Evolutionary conservation across 805 yeast genomes (phyloP).

Genomic region (Candida chilensis): DNA sequence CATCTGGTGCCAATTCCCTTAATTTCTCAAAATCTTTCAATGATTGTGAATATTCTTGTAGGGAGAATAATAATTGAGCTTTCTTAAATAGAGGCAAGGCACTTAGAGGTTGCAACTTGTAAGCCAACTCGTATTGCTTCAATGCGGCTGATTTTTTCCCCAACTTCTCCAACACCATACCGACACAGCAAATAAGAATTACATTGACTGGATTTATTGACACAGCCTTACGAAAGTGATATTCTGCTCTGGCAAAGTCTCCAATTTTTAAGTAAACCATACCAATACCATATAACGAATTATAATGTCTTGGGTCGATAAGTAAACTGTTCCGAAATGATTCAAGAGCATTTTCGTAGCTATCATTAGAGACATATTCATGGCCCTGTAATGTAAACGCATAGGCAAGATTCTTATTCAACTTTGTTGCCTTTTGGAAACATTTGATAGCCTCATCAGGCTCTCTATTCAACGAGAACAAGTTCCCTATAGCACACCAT

Average conservation of each 20-base stretch:
- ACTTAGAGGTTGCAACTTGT: conserved; percentile 74
- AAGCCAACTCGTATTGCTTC: conserved; percentile 74
- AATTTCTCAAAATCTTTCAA: conserved; percentile 66
- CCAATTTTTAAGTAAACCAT: conserved; percentile 88
- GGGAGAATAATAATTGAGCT: conserved; percentile 69
- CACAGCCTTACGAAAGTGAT: conserved; percentile 80
- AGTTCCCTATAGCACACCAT: conserved; percentile 89
- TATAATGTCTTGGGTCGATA: conserved; percentile 77
- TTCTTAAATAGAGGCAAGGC: conserved; percentile 84
- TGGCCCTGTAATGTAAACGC: conserved; percentile 94
- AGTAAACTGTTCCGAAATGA: conserved; percentile 73
- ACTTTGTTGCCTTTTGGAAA: conserved; percentile 66
- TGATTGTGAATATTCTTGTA: conserved; percentile 68
- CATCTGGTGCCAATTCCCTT: conserved; percentile 80
- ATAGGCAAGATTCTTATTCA: conserved; percentile 67
- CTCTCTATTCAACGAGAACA: conserved; percentile 74
- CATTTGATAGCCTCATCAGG: conserved; percentile 86
- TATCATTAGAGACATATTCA: conserved; percentile 81
- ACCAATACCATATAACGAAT: conserved; percentile 93
- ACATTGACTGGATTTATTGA: conserved; percentile 86
- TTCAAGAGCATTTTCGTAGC: conserved; percentile 80
- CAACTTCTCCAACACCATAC: conserved; percentile 80
- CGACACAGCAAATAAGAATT: conserved; percentile 85
- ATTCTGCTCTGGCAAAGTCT: conserved; percentile 73
- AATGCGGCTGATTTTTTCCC: conserved; percentile 65